A percentile compares a stretch with the other conserved stretches of the same genome.
These are phyloP conservation scores for Globisporangium mamillatum DNA, from an alignment of 352 stramenopile species.

Conservation along the genomic window DNA sequence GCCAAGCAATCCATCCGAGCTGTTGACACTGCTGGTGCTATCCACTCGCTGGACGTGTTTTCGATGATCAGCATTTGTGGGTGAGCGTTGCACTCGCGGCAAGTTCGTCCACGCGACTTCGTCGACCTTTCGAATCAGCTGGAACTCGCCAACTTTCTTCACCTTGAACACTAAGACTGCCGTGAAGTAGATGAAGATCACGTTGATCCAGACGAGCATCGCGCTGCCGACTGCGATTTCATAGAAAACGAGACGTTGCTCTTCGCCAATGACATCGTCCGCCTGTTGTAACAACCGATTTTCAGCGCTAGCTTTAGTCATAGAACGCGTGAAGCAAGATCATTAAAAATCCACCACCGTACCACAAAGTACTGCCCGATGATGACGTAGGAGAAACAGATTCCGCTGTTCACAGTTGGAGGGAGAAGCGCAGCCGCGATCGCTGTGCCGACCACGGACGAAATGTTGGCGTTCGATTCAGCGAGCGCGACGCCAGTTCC, in stretches of 20 bases:
- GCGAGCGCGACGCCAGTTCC: slow-evolving; percentile 74
- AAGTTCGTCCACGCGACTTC: slow-evolving; percentile 80
- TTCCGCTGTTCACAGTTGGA: slow-evolving; percentile 83
- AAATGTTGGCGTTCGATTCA: slow-evolving; percentile 88
- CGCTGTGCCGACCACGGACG: slow-evolving; percentile 86
- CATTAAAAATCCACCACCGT: slow-evolving; percentile 4
- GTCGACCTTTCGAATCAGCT: slow-evolving; percentile 75
- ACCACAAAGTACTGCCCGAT: slow-evolving; percentile 84
- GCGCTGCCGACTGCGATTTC: slow-evolving; percentile 82
- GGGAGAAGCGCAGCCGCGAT: slow-evolving; percentile 81
- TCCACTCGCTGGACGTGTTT: slow-evolving; percentile 24
- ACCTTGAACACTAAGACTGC: slow-evolving; percentile 88
- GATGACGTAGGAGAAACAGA: slow-evolving; percentile 87
- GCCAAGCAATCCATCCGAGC: slow-evolving; percentile 24
- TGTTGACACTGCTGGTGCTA: slow-evolving; percentile 46
- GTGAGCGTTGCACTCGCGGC: slow-evolving; percentile 65
- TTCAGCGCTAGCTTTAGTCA: too few species aligned
- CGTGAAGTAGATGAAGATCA: slow-evolving; percentile 86
- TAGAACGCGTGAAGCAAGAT: too few species aligned
- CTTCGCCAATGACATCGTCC: slow-evolving; percentile 74
- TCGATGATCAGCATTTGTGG: slow-evolving; percentile 24
- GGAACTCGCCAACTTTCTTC: slow-evolving; percentile 84
- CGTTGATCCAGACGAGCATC: slow-evolving; percentile 86
- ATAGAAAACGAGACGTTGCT: slow-evolving; percentile 84
- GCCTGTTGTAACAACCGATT: slow-evolving; percentile 20